Base-by-base conservation (phyloP, 257 asterid genomes). In the Linderniella brevidens region DNA sequence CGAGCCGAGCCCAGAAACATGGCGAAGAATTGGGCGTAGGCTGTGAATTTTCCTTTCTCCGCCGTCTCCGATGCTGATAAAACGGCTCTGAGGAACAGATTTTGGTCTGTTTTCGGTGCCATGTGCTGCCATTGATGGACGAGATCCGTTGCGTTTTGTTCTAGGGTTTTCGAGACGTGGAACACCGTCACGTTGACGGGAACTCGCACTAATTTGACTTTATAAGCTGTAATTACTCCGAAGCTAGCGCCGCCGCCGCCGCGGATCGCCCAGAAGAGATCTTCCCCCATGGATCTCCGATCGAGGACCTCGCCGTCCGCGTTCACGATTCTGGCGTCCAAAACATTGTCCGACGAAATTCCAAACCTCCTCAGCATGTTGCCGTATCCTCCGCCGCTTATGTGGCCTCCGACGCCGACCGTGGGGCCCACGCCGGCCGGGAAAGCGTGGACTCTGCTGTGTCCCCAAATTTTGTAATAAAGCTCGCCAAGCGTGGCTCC, bases 231-330 rank as follows among this genome's bases (percentile, higher is more conserved):
- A 1, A 70, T 42, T 5, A 70, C 68, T 0, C 70, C 67, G 35
- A 66, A 70, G 37, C 77, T 66, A 0, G 64, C 70, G 9, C 70
- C 77, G 12, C 77, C 77, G 11, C 73, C 73, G 1, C 77, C 73
- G 1, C 19, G 35, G 13, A 70, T 65, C 3, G 73, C 77, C 77
- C 73, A 70, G 35, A 70, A 70, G 1, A 70, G 57, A 19, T 70
- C 77, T 29, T 58, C 65, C 0, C 73, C 73, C 73, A 58, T 62
- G 1, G 59, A 41, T 32, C 58, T 60, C 47, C 67, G 18, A 18
- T 70, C 65, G 48, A 62, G n/a, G 50, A 56, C 5, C 18, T 50
- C 14, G 1, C 75, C 72, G 0, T 64, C 37, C 2, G 49, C 72
- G 19, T 64, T 72, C 3, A 72, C 68, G 6, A 72, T 56, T 5